Conservation (phyloP, 1,139 yeast species). For the Suhomyces panamericanus region DNA sequence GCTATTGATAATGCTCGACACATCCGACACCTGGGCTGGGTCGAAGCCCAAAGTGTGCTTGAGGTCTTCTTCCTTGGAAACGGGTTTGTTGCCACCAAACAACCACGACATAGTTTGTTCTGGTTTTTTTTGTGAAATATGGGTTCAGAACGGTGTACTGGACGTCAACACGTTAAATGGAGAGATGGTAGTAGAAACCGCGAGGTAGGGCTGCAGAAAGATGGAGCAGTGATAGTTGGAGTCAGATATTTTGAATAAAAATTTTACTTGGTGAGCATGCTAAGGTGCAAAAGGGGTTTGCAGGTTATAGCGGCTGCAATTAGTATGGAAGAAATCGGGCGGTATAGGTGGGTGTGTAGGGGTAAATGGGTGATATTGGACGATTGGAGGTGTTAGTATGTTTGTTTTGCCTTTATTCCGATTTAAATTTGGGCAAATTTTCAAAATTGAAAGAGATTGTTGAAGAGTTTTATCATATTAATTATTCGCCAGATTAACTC, state of each 20-base stretch:
- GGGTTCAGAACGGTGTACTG: not conserved
- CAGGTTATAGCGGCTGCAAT: not conserved
- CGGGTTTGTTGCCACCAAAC: conserved; percentile 50
- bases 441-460: too few relatives aligned
- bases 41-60: conserved; percentile 61
- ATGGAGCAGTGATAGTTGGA: not conserved
- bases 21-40: conserved; percentile 64
- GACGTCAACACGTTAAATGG: not conserved
- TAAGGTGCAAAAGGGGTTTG: conserved; percentile 6
- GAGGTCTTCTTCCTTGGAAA: conserved; percentile 27
- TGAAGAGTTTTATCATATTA: too few relatives aligned
- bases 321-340: not conserved
- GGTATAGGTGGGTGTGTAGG: not conserved
- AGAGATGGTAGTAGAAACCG: conserved; percentile 1
- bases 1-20: conserved; percentile 57
- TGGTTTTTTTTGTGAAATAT: conserved; percentile 5
- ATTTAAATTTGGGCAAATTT: too few relatives aligned
- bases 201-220: not conserved
- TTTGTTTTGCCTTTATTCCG: too few relatives aligned
- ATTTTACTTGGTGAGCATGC: conserved; percentile 8
- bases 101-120: conserved; percentile 60
- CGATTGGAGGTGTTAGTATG: too few relatives aligned
- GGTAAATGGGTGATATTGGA: not conserved
- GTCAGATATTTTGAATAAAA: conserved; percentile 7
- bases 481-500: too few relatives aligned